A percentile compares a stretch with the other conserved stretches of the same genome.
These are phyloP conservation scores for Pulveroboletus frians DNA, from an alignment of 768 basidiomycete genomes.

Conservation along the genomic window DNA sequence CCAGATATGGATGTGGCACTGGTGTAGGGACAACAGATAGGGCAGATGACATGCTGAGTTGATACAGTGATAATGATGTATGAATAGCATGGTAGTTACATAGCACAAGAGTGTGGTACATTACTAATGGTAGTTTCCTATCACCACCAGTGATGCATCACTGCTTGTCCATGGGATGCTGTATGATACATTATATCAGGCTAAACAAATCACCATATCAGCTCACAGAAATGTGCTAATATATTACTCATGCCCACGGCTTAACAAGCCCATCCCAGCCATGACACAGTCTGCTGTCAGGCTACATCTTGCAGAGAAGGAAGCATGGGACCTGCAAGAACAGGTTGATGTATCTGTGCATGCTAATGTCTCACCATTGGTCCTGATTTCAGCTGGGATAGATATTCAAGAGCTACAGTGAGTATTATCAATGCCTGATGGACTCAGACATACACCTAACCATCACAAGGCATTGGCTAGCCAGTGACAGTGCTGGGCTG, in stretches of 20 bases:
- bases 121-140: not conserved
- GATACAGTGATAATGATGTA: not conserved
- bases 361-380: not conserved
- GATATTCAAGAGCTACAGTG: slow-evolving; percentile 1
- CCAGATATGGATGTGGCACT: too few species aligned
- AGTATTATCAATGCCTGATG: not conserved
- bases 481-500: not conserved
- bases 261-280: not conserved
- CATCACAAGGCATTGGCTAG: not conserved
- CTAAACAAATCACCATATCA: too few species aligned
- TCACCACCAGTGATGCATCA: too few species aligned
- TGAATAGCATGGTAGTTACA: not conserved
- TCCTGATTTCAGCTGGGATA: not conserved
- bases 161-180: too few species aligned
- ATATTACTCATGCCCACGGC: too few species aligned
- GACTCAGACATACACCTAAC: not conserved
- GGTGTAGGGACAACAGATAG: too few species aligned
- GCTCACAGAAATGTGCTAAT: too few species aligned
- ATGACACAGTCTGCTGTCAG: not conserved
- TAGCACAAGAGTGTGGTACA: not conserved
- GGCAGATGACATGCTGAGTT: too few species aligned
- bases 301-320: not conserved
- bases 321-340: not conserved
- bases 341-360: not conserved
- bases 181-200: too few species aligned